Percentiles rank a stretch among this genome's conserved stretches.
Conservation (phyloP, 2,329 filamentous ascomycete genomes). For the Colletotrichum viniferum region DNA sequence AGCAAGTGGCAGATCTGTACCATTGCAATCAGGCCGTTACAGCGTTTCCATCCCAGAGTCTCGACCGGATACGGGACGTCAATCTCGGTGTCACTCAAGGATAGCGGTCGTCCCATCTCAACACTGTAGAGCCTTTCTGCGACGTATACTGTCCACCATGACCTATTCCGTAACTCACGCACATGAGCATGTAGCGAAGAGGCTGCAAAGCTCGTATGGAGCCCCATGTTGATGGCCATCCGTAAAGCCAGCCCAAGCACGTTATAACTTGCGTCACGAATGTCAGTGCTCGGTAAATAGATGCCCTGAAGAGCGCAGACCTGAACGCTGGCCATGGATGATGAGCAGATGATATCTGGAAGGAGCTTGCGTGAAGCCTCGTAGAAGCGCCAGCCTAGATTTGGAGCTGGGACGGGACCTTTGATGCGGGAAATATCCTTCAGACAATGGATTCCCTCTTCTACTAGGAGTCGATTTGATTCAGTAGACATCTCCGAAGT, state of each 20-base stretch:
- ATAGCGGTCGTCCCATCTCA: neutral
- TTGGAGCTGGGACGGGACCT: neutral
- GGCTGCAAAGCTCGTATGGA: neutral
- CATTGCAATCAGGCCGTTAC: neutral
- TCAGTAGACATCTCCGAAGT: neutral
- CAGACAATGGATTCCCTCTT: neutral
- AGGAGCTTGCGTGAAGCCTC: neutral
- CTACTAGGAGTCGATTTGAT: neutral
- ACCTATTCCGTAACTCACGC: neutral
- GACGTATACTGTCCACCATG: neutral
- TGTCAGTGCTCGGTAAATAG: neutral
- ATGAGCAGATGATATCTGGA: neutral
- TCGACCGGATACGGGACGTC: neutral
- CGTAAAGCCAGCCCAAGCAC: neutral
- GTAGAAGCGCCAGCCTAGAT: neutral
- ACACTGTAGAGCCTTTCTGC: neutral
- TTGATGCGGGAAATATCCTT: neutral
- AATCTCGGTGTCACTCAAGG: neutral
- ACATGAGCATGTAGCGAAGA: neutral
- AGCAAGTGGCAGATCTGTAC: neutral
- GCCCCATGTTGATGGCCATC: neutral
- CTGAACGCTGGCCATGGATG: fast-evolving
- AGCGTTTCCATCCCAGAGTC: neutral
- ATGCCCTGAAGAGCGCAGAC: neutral
- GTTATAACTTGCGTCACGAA: neutral